Percentiles rank a stretch among this genome's conserved stretches.
Evolutionary conservation across 139 green algal genomes (phyloP).

Genomic region (Chara braunii): DNA sequence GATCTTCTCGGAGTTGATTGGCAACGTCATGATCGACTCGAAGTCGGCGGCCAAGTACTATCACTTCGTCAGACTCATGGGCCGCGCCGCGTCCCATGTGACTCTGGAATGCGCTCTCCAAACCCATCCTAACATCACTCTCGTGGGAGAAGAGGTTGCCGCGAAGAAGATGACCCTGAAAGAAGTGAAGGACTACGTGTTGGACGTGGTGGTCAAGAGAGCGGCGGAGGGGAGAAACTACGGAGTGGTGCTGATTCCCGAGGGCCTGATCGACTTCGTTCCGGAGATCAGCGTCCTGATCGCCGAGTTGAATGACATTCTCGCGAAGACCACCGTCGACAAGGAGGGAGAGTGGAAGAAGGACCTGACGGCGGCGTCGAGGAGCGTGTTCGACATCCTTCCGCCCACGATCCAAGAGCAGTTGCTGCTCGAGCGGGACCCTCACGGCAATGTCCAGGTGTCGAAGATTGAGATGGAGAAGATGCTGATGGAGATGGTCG

Average conservation of each 20-base stretch:
- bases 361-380: not conserved
- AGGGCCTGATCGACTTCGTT: constrained; percentile 59
- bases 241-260: constrained; percentile 59
- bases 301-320: constrained; percentile 39
- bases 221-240: constrained; percentile 45
- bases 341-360: constrained; percentile 32
- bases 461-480: constrained; percentile 51
- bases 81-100: constrained; percentile 51
- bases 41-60: constrained; percentile 43
- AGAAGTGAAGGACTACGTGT: constrained; percentile 44
- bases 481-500: constrained; percentile 48
- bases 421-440: constrained; percentile 56
- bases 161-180: constrained; percentile 29
- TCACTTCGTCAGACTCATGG: constrained; percentile 53
- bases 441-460: constrained; percentile 57
- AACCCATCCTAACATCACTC: constrained; percentile 53
- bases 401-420: constrained; percentile 42
- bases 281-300: constrained; percentile 42
- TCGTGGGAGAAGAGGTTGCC: no score
- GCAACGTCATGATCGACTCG: constrained; percentile 56
- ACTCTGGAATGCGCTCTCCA: constrained; percentile 60
- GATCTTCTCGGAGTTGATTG: constrained; percentile 55
- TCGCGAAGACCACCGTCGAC: constrained; percentile 10
- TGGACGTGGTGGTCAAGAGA: constrained; percentile 47
- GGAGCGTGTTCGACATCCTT: constrained; percentile 43